A percentile compares a stretch with the other conserved stretches of the same genome.
Conservation (phyloP, 208 protist species). For the Acanthamoeba lenticulata region DNA sequence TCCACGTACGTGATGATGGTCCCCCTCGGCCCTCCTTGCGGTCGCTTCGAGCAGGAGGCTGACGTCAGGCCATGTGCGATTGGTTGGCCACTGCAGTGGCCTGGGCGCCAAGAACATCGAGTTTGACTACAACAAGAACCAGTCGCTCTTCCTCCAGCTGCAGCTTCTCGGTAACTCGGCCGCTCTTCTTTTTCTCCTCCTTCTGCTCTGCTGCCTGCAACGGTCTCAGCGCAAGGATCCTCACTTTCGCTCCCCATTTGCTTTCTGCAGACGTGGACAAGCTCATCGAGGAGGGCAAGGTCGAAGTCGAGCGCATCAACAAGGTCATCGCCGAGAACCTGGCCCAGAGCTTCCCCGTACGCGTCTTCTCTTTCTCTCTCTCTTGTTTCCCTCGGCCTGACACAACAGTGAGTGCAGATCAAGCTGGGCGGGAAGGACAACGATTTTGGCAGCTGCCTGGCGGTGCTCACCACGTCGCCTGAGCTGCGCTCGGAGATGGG, state of each 20-base stretch:
- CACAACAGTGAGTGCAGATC: background rate
- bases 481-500: slow-evolving; percentile 38
- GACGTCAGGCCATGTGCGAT: background rate
- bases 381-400: background rate
- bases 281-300: slow-evolving; percentile 54
- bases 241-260: background rate
- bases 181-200: too few relatives aligned
- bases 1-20: too few relatives aligned
- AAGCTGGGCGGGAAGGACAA: slow-evolving; percentile 26
- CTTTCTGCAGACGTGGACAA: background rate
- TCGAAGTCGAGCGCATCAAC: background rate
- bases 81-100: background rate
- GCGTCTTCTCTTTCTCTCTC: background rate
- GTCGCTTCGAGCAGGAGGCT: background rate
- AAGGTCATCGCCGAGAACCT: slow-evolving; percentile 23
- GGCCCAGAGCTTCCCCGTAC: background rate
- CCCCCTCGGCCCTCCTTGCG: too few relatives aligned
- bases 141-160: slow-evolving; percentile 23
- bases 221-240: background rate
- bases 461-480: background rate
- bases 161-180: slow-evolving; percentile 38
- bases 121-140: slow-evolving; percentile 45
- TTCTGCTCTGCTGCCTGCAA: too few relatives aligned
- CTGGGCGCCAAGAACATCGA: background rate
- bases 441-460: background rate